Evolutionary conservation across 2,329 filamentous ascomycete species (phyloP).

Genomic region (Leptographium flavum): DNA sequence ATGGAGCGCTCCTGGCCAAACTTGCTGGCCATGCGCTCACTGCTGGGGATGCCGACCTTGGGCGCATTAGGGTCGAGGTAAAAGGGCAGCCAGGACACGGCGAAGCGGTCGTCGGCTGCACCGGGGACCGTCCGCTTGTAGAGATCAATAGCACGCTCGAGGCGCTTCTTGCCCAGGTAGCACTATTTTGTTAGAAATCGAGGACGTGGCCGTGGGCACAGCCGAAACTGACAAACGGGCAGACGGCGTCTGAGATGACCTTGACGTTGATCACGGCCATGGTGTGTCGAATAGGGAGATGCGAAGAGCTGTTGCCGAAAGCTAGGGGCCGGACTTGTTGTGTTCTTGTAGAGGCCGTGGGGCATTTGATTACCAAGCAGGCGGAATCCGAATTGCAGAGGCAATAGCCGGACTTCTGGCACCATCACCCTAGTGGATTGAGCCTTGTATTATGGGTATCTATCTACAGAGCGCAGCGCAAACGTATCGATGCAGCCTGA

Average conservation of each 20-base stretch:
- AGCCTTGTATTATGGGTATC: no score
- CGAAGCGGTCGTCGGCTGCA: slow-evolving; percentile 51
- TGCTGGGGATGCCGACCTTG: slow-evolving; percentile 27
- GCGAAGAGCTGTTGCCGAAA: not conserved
- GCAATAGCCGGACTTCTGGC: no score
- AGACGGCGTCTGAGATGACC: slow-evolving; percentile 70
- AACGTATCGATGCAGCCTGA: no score
- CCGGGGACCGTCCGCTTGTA: slow-evolving; percentile 49
- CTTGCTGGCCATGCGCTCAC: slow-evolving; percentile 40
- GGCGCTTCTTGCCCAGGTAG: slow-evolving; percentile 65
- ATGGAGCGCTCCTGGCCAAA: slow-evolving; percentile 48
- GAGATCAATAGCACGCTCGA: slow-evolving; percentile 54
- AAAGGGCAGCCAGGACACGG: slow-evolving; percentile 62
- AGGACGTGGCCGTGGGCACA: not conserved
- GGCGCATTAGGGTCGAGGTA: slow-evolving; percentile 59
- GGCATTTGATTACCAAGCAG: no score
- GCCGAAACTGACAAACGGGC: slow-evolving; percentile 37
- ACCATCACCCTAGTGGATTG: no score
- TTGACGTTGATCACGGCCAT: slow-evolving; percentile 69
- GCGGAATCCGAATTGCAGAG: no score
- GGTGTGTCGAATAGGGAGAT: no score
- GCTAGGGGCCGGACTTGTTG: no score
- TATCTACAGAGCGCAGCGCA: no score
- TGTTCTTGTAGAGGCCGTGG: no score
- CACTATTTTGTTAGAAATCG: slow-evolving; percentile 31